Conservation (phyloP, 164 flowering plant genomes). For the Aristolochia californica region DNA sequence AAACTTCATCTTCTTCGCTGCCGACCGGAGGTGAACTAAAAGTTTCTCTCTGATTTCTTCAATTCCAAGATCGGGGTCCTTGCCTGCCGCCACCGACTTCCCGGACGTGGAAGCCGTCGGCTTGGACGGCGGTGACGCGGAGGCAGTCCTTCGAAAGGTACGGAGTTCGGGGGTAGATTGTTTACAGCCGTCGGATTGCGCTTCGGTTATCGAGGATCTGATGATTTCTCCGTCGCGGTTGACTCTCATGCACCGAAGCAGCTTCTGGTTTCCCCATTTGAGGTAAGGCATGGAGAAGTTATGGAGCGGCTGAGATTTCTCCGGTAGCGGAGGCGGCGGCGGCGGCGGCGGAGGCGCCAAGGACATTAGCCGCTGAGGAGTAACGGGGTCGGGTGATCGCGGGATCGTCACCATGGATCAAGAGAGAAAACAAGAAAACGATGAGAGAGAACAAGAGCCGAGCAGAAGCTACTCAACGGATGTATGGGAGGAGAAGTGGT, state of each 20-base stretch:
- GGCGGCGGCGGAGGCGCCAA: constrained; percentile 36
- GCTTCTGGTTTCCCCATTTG: constrained; percentile 55
- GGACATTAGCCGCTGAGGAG: constrained; percentile 12
- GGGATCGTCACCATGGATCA: background rate
- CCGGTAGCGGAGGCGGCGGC: constrained; percentile 24
- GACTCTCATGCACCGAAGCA: constrained; percentile 41
- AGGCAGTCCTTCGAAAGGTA: background rate
- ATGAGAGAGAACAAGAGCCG: background rate
- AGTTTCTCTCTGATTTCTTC: constrained; percentile 49
- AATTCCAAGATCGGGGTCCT: constrained; percentile 30
- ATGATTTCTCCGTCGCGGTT: constrained; percentile 12
- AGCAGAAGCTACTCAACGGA: background rate
- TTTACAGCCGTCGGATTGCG: constrained; percentile 5
- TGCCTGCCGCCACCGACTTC: background rate
- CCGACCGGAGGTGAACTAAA: constrained; percentile 48
- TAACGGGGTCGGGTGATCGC: background rate
- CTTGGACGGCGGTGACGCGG: constrained; percentile 3
- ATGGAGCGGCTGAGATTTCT: constrained; percentile 56
- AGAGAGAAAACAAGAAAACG: background rate
- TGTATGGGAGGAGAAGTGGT: background rate
- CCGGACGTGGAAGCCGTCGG: constrained; percentile 3
- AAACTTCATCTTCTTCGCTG: constrained; percentile 42
- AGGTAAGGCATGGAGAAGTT: constrained; percentile 49
- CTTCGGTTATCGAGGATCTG: constrained; percentile 17
- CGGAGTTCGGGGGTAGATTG: constrained; percentile 1